Percentiles rank a stretch among this genome's conserved stretches.
phyloP scores from a whole-genome alignment of 1,284 basidiomycete species.

The Ganoderma multipileum region DNA sequence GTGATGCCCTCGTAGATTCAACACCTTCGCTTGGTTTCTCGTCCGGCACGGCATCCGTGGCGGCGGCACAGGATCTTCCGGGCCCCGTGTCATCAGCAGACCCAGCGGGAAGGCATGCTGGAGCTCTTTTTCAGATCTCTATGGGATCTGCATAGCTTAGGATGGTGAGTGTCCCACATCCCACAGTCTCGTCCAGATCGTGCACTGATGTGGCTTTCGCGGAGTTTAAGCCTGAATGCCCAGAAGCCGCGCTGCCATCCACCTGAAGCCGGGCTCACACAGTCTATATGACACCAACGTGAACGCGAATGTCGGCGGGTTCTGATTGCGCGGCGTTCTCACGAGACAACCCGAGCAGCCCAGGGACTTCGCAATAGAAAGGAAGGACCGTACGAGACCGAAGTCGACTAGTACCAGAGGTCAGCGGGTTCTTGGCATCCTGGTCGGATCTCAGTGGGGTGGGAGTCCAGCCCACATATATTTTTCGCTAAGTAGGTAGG shows the following conservation, averaged over 20 bases:
- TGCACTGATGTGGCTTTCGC: conserved; percentile 9
- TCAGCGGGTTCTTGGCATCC: conserved; percentile 10
- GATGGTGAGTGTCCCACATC: conserved; percentile 11
- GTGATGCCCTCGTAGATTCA: background rate
- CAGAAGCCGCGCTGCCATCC: conserved; percentile 2
- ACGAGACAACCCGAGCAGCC: conserved; percentile 3
- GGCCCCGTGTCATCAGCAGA: background rate
- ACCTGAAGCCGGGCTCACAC: background rate
- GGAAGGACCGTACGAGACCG: background rate
- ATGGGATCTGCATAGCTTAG: conserved; percentile 6
- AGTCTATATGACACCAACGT: background rate
- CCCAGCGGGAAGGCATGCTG: background rate
- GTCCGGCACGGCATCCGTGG: background rate
- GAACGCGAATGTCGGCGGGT: conserved; percentile 1
- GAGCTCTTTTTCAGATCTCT: background rate
- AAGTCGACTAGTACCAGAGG: background rate
- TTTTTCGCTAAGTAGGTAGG: background rate
- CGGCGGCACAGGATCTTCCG: background rate
- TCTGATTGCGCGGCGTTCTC: conserved; percentile 4
- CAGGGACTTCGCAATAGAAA: background rate
- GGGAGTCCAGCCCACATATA: conserved; percentile 3
- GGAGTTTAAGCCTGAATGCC: conserved; percentile 10
- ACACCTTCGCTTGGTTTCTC: background rate
- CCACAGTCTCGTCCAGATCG: background rate
- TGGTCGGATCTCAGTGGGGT: conserved; percentile 7